Evolutionary conservation across 2,329 filamentous ascomycete genomes (phyloP).

Genomic region (Trichothecium sympodiale): DNA sequence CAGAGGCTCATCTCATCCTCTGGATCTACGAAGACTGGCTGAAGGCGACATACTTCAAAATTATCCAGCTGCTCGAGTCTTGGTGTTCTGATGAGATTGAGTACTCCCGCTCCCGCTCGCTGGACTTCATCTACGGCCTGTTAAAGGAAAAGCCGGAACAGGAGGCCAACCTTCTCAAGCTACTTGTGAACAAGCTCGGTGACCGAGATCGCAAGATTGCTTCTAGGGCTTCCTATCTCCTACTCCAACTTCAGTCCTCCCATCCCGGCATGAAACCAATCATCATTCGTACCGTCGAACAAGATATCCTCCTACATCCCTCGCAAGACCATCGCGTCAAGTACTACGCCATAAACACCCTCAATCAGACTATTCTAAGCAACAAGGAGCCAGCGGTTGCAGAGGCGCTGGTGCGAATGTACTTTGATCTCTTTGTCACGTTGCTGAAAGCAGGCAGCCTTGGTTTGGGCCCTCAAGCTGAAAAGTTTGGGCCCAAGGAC

Average conservation of each 20-base stretch:
- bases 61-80: constrained; percentile 79
- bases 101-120: constrained; percentile 75
- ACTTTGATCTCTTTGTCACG: constrained; percentile 79
- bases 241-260: constrained; percentile 80
- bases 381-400: constrained; percentile 72
- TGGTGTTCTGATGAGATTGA: constrained; percentile 96
- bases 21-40: constrained; percentile 96
- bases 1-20: constrained; percentile 65
- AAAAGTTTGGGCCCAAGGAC: constrained; percentile 1
- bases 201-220: constrained; percentile 93
- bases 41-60: constrained; percentile 86
- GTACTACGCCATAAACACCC: constrained; percentile 91
- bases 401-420: constrained; percentile 73
- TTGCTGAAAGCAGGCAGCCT: constrained; percentile 54
- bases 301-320: constrained; percentile 76
- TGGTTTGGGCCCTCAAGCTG: constrained; percentile 13
- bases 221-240: constrained; percentile 81
- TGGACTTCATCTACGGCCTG: constrained; percentile 86
- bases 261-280: constrained; percentile 92
- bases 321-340: constrained; percentile 81
- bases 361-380: constrained; percentile 93
- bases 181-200: constrained; percentile 93
- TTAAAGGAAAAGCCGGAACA: constrained; percentile 95
- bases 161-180: constrained; percentile 80
- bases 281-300: constrained; percentile 75